phyloP scores from a whole-genome alignment of 768 basidiomycete species.

The Termitomyces heimii region DNA sequence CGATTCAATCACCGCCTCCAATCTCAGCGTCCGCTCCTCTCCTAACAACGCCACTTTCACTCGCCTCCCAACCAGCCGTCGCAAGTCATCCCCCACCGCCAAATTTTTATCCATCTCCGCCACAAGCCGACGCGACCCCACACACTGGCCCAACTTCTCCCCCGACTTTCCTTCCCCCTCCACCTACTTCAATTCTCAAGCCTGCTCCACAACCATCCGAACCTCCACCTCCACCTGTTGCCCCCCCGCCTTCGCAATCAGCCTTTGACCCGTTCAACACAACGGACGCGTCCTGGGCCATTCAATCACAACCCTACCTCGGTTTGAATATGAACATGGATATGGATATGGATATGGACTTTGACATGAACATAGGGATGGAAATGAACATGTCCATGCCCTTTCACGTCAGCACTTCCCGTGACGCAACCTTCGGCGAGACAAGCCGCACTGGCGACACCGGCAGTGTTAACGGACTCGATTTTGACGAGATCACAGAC shows the following conservation, averaged over 20 bases:
- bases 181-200: slow-evolving; percentile 4
- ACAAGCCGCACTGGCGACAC: slow-evolving; percentile 3
- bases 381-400: slow-evolving; percentile 29
- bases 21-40: slow-evolving; percentile 6
- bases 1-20: slow-evolving; percentile 20
- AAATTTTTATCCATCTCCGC: slow-evolving; percentile 60
- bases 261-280: slow-evolving; percentile 1
- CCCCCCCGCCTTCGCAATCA: slow-evolving; percentile 12
- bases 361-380: slow-evolving; percentile 31
- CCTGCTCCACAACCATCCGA: slow-evolving; percentile 1
- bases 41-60: slow-evolving; percentile 5
- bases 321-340: slow-evolving; percentile 1
- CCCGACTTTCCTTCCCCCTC: background rate
- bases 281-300: slow-evolving; percentile 28
- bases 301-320: slow-evolving; percentile 10
- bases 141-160: slow-evolving; percentile 20
- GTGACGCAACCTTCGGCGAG: background rate
- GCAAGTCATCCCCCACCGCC: slow-evolving; percentile 16
- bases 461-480: slow-evolving; percentile 27
- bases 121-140: slow-evolving; percentile 35
- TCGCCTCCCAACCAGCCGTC: slow-evolving; percentile 4
- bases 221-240: slow-evolving; percentile 9
- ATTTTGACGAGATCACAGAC: slow-evolving; percentile 67
- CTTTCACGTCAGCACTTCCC: slow-evolving; percentile 3
- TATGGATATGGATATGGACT: slow-evolving; percentile 46